phyloP scores from a whole-genome alignment of 441 rosid genomes.

The Euphorbia neoarborescens region DNA sequence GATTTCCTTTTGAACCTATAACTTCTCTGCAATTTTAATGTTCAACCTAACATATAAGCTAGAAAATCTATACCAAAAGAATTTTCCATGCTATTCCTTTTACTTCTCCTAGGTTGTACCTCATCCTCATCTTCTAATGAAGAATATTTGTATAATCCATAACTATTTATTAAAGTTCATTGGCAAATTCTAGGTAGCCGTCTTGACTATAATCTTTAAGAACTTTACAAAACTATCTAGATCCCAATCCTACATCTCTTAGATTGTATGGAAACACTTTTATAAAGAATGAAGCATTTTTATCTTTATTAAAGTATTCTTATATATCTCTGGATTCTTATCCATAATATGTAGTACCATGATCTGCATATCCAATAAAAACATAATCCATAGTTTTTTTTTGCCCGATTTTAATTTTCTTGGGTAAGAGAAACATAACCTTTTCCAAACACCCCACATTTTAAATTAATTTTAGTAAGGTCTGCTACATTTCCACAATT shows the following conservation, averaged over 20 bases:
- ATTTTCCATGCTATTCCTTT: too few relatives aligned
- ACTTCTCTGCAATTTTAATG: neutral
- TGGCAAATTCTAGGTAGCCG: neutral
- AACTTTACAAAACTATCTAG: neutral
- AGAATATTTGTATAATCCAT: too few relatives aligned
- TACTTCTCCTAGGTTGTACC: neutral
- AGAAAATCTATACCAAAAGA: too few relatives aligned
- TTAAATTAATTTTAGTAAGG: neutral
- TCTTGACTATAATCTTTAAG: neutral
- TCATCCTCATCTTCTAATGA: too few relatives aligned
- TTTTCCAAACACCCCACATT: neutral
- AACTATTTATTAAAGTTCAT: too few relatives aligned
- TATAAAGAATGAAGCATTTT: too few relatives aligned
- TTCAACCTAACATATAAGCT: neutral
- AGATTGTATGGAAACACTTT: too few relatives aligned
- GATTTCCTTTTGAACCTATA: neutral
- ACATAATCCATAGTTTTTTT: neutral
- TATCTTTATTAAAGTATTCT: too few relatives aligned
- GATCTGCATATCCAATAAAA: neutral
- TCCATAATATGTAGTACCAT: too few relatives aligned
- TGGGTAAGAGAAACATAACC: neutral
- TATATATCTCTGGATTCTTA: too few relatives aligned
- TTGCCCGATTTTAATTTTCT: neutral
- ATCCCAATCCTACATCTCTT: neutral
- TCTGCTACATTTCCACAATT: neutral